Conservation (phyloP, 1,284 basidiomycete genomes). For the Ustilago xerochloae region DNA sequence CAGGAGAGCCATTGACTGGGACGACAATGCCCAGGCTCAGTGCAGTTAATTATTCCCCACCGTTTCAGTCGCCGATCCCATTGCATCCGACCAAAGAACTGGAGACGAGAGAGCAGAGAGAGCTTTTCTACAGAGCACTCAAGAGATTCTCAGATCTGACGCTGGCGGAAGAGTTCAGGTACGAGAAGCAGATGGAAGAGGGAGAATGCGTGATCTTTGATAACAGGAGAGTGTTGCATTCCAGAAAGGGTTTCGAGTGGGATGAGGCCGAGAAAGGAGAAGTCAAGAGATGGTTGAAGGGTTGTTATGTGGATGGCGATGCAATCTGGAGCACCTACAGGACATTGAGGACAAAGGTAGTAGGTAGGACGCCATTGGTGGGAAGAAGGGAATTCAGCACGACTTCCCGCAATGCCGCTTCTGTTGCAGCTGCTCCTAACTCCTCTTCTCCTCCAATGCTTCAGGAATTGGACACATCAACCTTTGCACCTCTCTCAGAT, state of each 20-base stretch:
- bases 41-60: slow-evolving; percentile 88
- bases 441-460: background rate
- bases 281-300: slow-evolving; percentile 75
- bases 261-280: slow-evolving; percentile 68
- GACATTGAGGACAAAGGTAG: slow-evolving; percentile 42
- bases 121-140: slow-evolving; percentile 72
- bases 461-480: slow-evolving; percentile 6
- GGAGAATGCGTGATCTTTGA: slow-evolving; percentile 93
- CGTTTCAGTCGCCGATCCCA: slow-evolving; percentile 83
- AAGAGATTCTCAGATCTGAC: slow-evolving; percentile 75
- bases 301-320: slow-evolving; percentile 84
- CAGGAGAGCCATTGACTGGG: slow-evolving; percentile 25
- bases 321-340: slow-evolving; percentile 74
- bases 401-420: background rate
- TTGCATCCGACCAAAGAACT: slow-evolving; percentile 51
- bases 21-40: slow-evolving; percentile 60
- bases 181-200: slow-evolving; percentile 79
- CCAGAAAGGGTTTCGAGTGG: slow-evolving; percentile 79
- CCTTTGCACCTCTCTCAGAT: slow-evolving; percentile 50
- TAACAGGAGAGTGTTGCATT: slow-evolving; percentile 91
- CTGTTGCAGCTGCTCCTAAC: background rate
- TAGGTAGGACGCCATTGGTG: slow-evolving; percentile 22
- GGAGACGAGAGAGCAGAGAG: slow-evolving; percentile 22
- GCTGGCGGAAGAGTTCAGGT: slow-evolving; percentile 74
- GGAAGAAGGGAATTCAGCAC: slow-evolving; percentile 20